These are phyloP conservation scores for Vicia villosa DNA, from an alignment of 306 rosid genomes.

Conservation along the genomic window DNA sequence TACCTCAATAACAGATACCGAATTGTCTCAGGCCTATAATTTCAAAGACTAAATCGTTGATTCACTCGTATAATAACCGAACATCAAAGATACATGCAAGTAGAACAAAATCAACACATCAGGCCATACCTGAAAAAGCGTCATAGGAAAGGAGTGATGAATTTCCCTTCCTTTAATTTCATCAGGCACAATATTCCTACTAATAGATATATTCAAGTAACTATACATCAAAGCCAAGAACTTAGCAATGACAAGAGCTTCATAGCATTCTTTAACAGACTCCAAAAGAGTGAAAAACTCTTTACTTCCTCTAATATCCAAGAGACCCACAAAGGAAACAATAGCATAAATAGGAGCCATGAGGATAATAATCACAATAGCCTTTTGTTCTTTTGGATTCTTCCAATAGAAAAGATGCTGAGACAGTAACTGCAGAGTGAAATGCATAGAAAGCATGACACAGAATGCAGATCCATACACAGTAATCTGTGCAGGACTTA, in stretches of 20 bases:
- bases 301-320: conserved; percentile 82
- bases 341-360: conserved; percentile 93
- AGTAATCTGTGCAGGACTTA: conserved; percentile 68
- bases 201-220: conserved; percentile 85
- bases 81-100: not conserved
- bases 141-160: conserved; percentile 95
- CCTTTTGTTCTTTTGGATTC: conserved; percentile 94
- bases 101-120: conserved; percentile 10
- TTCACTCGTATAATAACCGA: not conserved
- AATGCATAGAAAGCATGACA: conserved; percentile 84
- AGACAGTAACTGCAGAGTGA: conserved; percentile 84
- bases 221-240: conserved; percentile 92
- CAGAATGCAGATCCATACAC: conserved; percentile 71
- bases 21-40: not conserved
- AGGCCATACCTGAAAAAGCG: conserved; percentile 76
- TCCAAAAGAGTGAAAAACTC: conserved; percentile 75
- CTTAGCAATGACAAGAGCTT: conserved; percentile 94
- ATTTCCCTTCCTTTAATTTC: conserved; percentile 95
- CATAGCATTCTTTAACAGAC: conserved; percentile 88
- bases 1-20: conserved; percentile 3
- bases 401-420: conserved; percentile 97
- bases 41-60: not conserved
- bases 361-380: conserved; percentile 78
- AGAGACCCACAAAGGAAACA: conserved; percentile 81
- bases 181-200: conserved; percentile 79